Conservation (phyloP, 768 basidiomycete species). For the Mycena vitilis region DNA sequence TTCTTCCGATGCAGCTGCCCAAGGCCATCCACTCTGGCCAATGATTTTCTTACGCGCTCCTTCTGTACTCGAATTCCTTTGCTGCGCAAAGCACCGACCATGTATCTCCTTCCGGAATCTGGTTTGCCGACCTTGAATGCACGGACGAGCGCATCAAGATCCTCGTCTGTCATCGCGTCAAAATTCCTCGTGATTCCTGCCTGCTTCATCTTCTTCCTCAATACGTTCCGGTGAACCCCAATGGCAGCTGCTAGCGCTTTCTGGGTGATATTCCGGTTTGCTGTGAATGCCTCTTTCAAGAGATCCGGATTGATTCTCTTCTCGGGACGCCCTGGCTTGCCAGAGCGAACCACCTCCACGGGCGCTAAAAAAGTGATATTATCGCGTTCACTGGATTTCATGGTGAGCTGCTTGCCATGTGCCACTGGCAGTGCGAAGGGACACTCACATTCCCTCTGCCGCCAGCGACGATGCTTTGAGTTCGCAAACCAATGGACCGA, state of each 20-base stretch:
- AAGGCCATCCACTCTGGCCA: conserved; percentile 39
- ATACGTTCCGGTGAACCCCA: not conserved
- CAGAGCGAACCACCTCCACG: not conserved
- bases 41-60: conserved; percentile 30
- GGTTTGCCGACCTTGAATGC: conserved; percentile 33
- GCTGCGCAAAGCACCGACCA: conserved; percentile 35
- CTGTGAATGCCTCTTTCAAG: conserved; percentile 26
- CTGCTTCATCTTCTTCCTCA: conserved; percentile 2
- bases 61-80: conserved; percentile 38
- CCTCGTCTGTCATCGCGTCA: conserved; percentile 4
- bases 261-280: conserved; percentile 19
- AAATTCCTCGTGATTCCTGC: conserved; percentile 7
- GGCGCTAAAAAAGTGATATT: conserved; percentile 14
- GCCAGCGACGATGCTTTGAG: conserved; percentile 13
- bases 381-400: not conserved
- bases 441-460: conserved; percentile 4
- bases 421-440: not conserved
- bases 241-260: conserved; percentile 4
- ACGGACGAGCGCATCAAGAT: conserved; percentile 15
- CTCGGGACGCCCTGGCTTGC: conserved; percentile 25
- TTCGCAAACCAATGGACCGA: conserved; percentile 22
- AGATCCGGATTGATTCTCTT: conserved; percentile 27
- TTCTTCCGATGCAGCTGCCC: conserved; percentile 36
- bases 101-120: conserved; percentile 40
- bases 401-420: not conserved